Evolutionary conservation across 148 eudicot genomes (phyloP), one percentile per base, ranked within the genome.

Genomic region (Fallopia convolvulus): DNA sequence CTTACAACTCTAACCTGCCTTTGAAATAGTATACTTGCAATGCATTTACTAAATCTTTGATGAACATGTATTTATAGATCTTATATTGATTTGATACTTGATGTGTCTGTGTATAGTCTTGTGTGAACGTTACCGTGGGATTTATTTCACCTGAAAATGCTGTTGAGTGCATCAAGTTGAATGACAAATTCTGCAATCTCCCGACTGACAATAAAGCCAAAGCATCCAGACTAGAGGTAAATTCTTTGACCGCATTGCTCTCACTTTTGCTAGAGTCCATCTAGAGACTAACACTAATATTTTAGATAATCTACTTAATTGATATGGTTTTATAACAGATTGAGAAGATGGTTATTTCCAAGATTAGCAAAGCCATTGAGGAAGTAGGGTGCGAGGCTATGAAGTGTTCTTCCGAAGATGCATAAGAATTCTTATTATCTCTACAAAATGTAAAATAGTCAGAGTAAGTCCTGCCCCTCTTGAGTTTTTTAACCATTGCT

Each of bases 131-230:
- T n/a, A 84, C 82, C 14, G 39, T 89, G 85, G 91, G 93, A 82
- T 93, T 91, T 83, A 75, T 96, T 76, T 96, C 99, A 33, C 98
- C 98, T 26, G 99, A 96, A 87, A 96, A 81, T 84, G 90, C 85
- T 48, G 42, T 81, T n/a, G 88, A 93, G 84, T 87, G 97, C 86
- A 85, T 90, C 83, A 86, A 86, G 71, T 77, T 96, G 89, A 86
- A 82, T 63, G 92, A 90, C 14, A 90, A 90, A 73, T 83, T 87
- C 33, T 90, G 93, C 66, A 71, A 65, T 68, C 97, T 96, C 68
- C 98, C 99, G 13, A 74, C 63, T 48, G 77, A 80, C 48, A 97
- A 96, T 86, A 89, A 83, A 87, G 94, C 91, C 76, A 86, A 83
- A 80, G 78, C 81, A 77, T 83, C 81, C 79, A 74, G 80, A 71